These are phyloP conservation scores for Salix exigua DNA, from an alignment of 345 rosid genomes.

Conservation along the genomic window DNA sequence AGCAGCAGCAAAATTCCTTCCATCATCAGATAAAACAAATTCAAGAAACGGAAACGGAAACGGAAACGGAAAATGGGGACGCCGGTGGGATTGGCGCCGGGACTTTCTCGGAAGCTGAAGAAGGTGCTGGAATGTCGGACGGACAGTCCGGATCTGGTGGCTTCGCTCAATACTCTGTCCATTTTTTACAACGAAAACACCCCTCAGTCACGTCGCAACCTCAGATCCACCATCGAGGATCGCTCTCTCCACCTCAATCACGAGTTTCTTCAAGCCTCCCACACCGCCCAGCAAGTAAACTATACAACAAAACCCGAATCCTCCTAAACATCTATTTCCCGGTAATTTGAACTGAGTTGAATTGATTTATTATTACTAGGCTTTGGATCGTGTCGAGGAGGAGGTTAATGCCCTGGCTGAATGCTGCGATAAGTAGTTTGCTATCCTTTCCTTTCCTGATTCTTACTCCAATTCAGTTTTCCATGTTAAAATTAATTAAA, in stretches of 20 bases:
- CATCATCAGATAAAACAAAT: neutral
- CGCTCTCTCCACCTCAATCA: constrained; percentile 81
- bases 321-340: neutral
- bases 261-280: constrained; percentile 75
- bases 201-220: constrained; percentile 84
- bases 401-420: constrained; percentile 87
- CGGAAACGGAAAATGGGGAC: constrained; percentile 16
- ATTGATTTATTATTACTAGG: constrained; percentile 24
- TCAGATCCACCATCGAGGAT: constrained; percentile 95
- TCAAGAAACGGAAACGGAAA: neutral
- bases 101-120: constrained; percentile 87
- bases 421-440: constrained; percentile 76
- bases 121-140: constrained; percentile 88
- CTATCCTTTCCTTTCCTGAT: neutral
- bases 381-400: constrained; percentile 90
- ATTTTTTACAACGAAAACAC: constrained; percentile 78
- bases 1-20: neutral
- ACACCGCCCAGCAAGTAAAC: constrained; percentile 55
- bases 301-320: neutral
- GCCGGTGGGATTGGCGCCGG: constrained; percentile 83
- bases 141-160: constrained; percentile 75
- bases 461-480: neutral
- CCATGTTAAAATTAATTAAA: neutral
- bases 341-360: neutral
- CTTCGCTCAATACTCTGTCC: constrained; percentile 82